These are phyloP conservation scores for Hamigera avellanea DNA, from an alignment of 495 filamentous ascomycete genomes.

Conservation along the genomic window DNA sequence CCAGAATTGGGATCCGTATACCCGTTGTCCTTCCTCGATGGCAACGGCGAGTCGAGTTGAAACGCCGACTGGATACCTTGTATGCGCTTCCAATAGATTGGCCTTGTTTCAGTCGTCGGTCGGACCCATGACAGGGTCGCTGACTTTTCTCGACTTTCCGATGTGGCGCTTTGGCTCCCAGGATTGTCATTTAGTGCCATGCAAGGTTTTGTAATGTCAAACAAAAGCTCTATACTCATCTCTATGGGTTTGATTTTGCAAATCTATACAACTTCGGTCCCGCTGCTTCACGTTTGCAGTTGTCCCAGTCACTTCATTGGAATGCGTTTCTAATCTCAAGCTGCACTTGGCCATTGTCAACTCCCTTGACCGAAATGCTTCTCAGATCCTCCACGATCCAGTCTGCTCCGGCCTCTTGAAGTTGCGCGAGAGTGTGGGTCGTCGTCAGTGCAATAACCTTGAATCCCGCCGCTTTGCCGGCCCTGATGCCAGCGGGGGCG, in stretches of 20 bases:
- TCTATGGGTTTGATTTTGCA: no score
- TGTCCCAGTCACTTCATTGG: slow-evolving; percentile 13
- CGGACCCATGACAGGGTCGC: no score
- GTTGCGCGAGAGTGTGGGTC: slow-evolving; percentile 63
- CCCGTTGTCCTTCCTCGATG: no score
- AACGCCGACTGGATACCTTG: no score
- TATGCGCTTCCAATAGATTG: no score
- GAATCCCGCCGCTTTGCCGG: slow-evolving; percentile 84
- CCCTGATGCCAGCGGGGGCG: slow-evolving; percentile 78
- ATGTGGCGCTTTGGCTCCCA: no score
- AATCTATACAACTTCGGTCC: background rate
- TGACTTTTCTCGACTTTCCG: no score
- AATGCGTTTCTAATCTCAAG: slow-evolving; percentile 39
- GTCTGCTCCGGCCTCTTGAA: slow-evolving; percentile 65
- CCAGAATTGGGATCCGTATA: no score
- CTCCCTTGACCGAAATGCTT: slow-evolving; percentile 49
- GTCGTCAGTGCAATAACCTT: slow-evolving; percentile 80
- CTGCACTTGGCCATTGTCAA: slow-evolving; percentile 40
- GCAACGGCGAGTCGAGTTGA: no score
- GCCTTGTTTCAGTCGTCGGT: no score
- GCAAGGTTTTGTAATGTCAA: slow-evolving; percentile 3
- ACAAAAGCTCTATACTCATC: no score
- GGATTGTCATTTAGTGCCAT: slow-evolving; percentile 3
- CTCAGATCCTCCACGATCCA: slow-evolving; percentile 77
- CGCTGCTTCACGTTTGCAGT: background rate